phyloP scores from a whole-genome alignment of 768 basidiomycete genomes.

The Solioccasus polychromus region DNA sequence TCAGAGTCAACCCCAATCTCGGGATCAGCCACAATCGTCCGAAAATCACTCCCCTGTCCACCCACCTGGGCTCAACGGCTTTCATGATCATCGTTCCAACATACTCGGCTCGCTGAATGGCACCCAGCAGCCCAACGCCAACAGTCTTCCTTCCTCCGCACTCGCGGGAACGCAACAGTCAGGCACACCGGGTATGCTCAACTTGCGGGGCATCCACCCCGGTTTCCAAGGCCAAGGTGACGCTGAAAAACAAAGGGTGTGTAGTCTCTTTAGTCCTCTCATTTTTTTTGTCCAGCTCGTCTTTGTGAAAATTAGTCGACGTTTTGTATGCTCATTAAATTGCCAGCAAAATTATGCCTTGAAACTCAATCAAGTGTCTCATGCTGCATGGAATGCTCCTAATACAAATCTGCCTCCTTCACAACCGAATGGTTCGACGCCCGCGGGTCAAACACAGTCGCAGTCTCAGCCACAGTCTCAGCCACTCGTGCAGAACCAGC shows the following conservation, averaged over 20 bases:
- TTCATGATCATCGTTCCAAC: slow-evolving; percentile 51
- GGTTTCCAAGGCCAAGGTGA: slow-evolving; percentile 59
- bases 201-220: slow-evolving; percentile 40
- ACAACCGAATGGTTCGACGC: slow-evolving; percentile 27
- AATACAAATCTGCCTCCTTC: slow-evolving; percentile 42
- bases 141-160: slow-evolving; percentile 22
- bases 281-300: slow-evolving; percentile 3
- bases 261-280: slow-evolving; percentile 22
- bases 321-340: slow-evolving; percentile 5
- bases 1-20: slow-evolving; percentile 27
- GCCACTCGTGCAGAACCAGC: slow-evolving; percentile 21
- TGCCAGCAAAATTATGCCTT: slow-evolving; percentile 56
- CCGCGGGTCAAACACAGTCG: slow-evolving; percentile 18
- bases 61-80: slow-evolving; percentile 79
- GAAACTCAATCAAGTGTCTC: slow-evolving; percentile 61
- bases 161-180: slow-evolving; percentile 46
- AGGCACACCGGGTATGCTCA: slow-evolving; percentile 67
- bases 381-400: slow-evolving; percentile 65
- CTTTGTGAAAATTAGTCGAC: background rate
- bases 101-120: slow-evolving; percentile 50
- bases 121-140: slow-evolving; percentile 21
- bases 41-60: slow-evolving; percentile 40
- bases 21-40: slow-evolving; percentile 31
- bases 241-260: slow-evolving; percentile 66
- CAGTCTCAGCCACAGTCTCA: slow-evolving; percentile 27